These are phyloP conservation scores for Penicillium soppii DNA, from an alignment of 495 filamentous ascomycete species.

Conservation along the genomic window DNA sequence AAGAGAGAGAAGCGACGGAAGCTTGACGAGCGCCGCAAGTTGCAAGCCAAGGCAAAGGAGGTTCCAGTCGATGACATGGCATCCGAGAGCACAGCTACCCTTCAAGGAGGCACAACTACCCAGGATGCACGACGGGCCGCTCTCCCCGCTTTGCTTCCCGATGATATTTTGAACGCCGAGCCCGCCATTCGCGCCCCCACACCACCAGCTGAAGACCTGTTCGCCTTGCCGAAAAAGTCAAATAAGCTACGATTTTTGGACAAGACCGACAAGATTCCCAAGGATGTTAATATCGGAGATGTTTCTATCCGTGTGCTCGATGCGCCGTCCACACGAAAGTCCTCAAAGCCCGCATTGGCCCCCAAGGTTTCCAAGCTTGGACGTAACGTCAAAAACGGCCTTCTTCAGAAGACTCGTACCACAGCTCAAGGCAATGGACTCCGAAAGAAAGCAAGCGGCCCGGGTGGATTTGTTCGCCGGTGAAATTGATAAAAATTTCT, in stretches of 20 bases:
- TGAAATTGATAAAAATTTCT: constrained; percentile 22
- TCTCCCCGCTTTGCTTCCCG: constrained; percentile 51
- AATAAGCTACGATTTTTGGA: constrained; percentile 54
- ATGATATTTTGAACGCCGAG: constrained; percentile 51
- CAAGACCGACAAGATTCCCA: constrained; percentile 48
- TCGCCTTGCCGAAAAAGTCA: constrained; percentile 28
- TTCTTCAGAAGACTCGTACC: constrained; percentile 44
- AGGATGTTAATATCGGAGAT: constrained; percentile 53
- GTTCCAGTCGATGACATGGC: constrained; percentile 29
- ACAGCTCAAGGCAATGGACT: constrained; percentile 39
- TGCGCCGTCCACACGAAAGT: constrained; percentile 33
- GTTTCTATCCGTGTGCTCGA: constrained; percentile 54
- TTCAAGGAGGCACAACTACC: constrained; percentile 43
- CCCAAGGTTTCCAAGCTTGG: constrained; percentile 51
- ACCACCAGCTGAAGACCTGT: constrained; percentile 31
- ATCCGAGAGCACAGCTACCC: constrained; percentile 42
- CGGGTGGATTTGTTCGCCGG: constrained; percentile 46
- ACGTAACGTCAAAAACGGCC: constrained; percentile 45
- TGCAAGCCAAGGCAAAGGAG: constrained; percentile 44
- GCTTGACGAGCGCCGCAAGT: constrained; percentile 47
- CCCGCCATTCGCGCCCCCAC: constrained; percentile 41
- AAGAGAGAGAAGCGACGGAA: constrained; percentile 49
- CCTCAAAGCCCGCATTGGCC: constrained; percentile 37
- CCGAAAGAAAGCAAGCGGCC: constrained; percentile 35
- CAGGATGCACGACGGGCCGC: constrained; percentile 36